Percentiles rank a stretch among this genome's conserved stretches.
Conservation (phyloP, 2,329 filamentous ascomycete genomes). For the Fusarium xylarioides region DNA sequence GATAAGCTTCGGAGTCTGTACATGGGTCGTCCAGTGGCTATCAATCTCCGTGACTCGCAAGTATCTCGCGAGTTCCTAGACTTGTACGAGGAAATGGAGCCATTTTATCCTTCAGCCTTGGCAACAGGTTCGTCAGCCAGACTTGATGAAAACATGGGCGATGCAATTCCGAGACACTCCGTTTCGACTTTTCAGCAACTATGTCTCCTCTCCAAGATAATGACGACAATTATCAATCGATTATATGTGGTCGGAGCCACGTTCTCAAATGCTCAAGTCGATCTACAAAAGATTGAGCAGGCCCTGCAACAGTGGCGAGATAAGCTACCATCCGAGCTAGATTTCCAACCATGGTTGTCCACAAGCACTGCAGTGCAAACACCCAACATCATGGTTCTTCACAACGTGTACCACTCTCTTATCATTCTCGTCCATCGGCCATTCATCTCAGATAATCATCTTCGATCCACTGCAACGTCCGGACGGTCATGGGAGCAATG, state of each 20-base stretch:
- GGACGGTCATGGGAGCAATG: constrained; percentile 7
- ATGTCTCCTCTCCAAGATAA: constrained; percentile 8
- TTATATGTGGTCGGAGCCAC: constrained; percentile 9
- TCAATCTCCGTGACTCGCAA: background rate
- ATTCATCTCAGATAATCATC: constrained; percentile 9
- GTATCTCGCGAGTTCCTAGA: constrained; percentile 6
- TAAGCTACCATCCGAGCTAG: background rate
- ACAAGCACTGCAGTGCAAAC: background rate
- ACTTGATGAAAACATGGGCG: background rate
- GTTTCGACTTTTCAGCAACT: constrained; percentile 13
- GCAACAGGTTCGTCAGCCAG: rapidly evolving
- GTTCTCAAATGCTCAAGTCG: background rate
- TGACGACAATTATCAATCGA: constrained; percentile 12
- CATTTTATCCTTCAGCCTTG: background rate
- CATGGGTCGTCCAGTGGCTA: constrained; percentile 5
- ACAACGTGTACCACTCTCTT: constrained; percentile 4
- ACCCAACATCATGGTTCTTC: constrained; percentile 8
- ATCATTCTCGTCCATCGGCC: constrained; percentile 5
- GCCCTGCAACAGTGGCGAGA: constrained; percentile 1
- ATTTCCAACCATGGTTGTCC: background rate
- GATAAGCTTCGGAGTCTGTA: constrained; percentile 8
- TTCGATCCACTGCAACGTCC: background rate
- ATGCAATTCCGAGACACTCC: background rate
- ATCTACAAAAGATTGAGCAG: constrained; percentile 1
- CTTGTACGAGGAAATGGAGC: constrained; percentile 13